These are phyloP conservation scores for Ceratobasidium theobromae DNA, from an alignment of 1,284 basidiomycete genomes.

Conservation along the genomic window DNA sequence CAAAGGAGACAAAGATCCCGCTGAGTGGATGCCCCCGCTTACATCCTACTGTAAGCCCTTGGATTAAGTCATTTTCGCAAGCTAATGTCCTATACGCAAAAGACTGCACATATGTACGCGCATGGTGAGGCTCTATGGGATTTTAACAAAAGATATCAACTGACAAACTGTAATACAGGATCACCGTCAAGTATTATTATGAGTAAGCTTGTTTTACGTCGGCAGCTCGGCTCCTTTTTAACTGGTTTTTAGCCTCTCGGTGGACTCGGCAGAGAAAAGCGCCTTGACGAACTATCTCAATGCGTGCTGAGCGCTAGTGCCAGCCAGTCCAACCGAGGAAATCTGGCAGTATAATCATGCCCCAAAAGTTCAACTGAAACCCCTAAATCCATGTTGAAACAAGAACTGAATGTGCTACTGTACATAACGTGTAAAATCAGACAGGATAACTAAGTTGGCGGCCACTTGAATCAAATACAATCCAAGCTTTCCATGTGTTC, in stretches of 20 bases:
- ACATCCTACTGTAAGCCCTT: constrained; percentile 47
- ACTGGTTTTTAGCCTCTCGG: neutral
- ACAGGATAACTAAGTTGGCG: too few relatives aligned
- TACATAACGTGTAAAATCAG: too few relatives aligned
- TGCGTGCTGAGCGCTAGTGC: too few relatives aligned
- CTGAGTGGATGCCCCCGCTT: constrained; percentile 52
- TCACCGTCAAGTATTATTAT: constrained; percentile 53
- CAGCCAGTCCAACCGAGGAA: too few relatives aligned
- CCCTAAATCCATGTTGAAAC: too few relatives aligned
- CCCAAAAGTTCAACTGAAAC: too few relatives aligned
- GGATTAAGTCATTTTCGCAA: constrained; percentile 47
- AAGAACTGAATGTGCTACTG: too few relatives aligned
- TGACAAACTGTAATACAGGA: neutral
- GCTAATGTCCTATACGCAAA: constrained; percentile 41
- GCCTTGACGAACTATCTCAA: constrained; percentile 1
- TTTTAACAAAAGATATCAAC: neutral
- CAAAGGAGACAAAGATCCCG: constrained; percentile 49
- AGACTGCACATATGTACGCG: constrained; percentile 33
- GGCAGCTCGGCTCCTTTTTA: neutral
- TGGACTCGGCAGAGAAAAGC: constrained; percentile 12
- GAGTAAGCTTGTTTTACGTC: neutral
- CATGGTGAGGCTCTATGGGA: neutral
- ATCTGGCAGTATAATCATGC: too few relatives aligned
- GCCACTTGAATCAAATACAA: too few relatives aligned
- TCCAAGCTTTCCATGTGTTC: too few relatives aligned